A percentile compares a stretch with the other conserved stretches of the same genome.
Conservation (phyloP, 441 rosid species). For the Cnidoscolus chayamansa region DNA sequence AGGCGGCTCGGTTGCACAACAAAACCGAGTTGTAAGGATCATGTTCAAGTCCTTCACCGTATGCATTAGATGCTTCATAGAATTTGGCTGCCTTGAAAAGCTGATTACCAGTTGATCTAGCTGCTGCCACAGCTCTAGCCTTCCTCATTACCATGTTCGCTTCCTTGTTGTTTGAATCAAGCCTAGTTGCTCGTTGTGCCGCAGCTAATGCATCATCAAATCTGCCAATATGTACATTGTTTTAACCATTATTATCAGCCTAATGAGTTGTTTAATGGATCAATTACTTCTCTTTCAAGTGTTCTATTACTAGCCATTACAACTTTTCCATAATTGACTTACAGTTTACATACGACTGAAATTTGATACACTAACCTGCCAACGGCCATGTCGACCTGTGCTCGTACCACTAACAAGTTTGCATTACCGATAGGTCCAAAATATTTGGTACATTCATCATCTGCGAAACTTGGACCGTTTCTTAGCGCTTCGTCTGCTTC, state of each 20-base stretch:
- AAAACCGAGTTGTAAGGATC: conserved; percentile 75
- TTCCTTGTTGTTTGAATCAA: conserved; percentile 67
- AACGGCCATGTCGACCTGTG: conserved; percentile 71
- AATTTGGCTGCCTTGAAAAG: conserved; percentile 53
- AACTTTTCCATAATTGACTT: no score
- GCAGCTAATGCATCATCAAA: conserved; percentile 71
- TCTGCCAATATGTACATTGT: conserved; percentile 30
- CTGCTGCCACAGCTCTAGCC: conserved; percentile 51
- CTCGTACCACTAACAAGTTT: conserved; percentile 61
- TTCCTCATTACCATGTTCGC: conserved; percentile 42
- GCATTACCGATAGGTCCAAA: conserved; percentile 76
- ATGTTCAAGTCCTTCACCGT: conserved; percentile 69
- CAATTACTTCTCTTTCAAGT: no score
- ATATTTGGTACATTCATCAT: conserved; percentile 56
- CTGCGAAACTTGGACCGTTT: conserved; percentile 54
- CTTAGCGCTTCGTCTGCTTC: conserved; percentile 65
- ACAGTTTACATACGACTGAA: no score
- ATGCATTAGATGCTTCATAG: conserved; percentile 55
- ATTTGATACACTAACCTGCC: conserved; percentile 61
- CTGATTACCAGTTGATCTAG: conserved; percentile 68
- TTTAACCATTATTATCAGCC: no score
- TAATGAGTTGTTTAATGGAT: no score
- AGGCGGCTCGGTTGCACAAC: conserved; percentile 87
- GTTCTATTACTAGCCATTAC: no score
- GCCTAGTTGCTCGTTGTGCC: conserved; percentile 58